Conservation (phyloP, 2,329 filamentous ascomycete genomes). For the Colletotrichum sp. region DNA sequence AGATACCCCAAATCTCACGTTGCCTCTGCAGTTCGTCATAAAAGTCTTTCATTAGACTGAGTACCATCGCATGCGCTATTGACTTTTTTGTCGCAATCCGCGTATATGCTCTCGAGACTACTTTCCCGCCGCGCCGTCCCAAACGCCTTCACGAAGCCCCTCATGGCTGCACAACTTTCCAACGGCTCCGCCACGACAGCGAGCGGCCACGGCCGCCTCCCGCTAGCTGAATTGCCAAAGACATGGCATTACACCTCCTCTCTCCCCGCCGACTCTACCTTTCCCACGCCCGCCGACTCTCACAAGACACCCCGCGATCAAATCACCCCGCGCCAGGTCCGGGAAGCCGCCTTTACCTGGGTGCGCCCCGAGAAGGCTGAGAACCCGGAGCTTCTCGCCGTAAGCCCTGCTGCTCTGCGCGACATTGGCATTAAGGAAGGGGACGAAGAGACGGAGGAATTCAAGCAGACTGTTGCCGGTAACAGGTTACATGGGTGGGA, state of each 20-base stretch:
- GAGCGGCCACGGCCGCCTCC: conserved; percentile 30
- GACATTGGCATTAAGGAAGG: conserved; percentile 78
- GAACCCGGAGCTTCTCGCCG: conserved; percentile 79
- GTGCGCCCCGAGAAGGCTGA: conserved; percentile 79
- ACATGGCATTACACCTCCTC: conserved; percentile 69
- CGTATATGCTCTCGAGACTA: conserved; percentile 36
- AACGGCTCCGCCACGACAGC: conserved; percentile 26
- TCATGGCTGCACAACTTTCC: conserved; percentile 38
- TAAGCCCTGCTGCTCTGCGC: conserved; percentile 78
- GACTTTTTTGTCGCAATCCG: background rate
- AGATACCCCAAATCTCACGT: conserved; percentile 1
- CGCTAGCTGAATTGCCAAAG: conserved; percentile 64
- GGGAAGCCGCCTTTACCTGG: conserved; percentile 86
- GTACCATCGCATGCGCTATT: background rate
- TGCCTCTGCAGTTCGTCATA: background rate
- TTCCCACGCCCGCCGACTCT: conserved; percentile 80
- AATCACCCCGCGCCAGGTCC: conserved; percentile 83
- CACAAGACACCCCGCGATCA: conserved; percentile 80
- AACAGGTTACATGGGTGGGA: conserved; percentile 84
- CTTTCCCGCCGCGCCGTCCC: conserved; percentile 33
- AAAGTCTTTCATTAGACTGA: background rate
- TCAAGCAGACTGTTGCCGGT: conserved; percentile 79
- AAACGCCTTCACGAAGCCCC: conserved; percentile 26
- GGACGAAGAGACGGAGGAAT: conserved; percentile 75
- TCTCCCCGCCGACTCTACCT: conserved; percentile 78